phyloP scores from a whole-genome alignment of 192 early-diverging fungal genomes.

The Powellomyces hirtus region DNA sequence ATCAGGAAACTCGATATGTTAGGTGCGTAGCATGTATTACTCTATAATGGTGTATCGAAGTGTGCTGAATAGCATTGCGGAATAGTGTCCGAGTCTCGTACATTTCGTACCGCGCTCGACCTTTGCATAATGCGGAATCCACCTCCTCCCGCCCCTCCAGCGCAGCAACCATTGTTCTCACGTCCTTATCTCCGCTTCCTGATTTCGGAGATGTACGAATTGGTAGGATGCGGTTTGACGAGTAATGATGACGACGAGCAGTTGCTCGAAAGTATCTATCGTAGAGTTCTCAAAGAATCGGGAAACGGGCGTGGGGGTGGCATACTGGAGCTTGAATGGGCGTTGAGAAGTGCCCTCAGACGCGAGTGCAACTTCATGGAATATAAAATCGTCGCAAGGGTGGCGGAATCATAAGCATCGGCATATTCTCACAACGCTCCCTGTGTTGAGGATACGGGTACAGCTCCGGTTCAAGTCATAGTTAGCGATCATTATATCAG shows the following conservation, averaged over 20 bases:
- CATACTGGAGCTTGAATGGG: conserved; percentile 9
- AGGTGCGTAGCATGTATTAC: not conserved
- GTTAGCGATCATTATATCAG: too few species aligned
- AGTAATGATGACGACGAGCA: conserved; percentile 9
- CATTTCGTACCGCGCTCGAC: conserved; percentile 22
- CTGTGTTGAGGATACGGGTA: too few species aligned
- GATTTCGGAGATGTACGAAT: conserved; percentile 10
- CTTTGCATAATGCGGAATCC: conserved; percentile 15
- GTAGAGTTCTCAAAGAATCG: conserved; percentile 15
- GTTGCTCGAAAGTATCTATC: conserved; percentile 18
- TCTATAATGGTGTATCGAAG: not conserved
- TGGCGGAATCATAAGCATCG: not conserved
- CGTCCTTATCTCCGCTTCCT: conserved; percentile 9
- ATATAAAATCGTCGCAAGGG: conserved; percentile 5
- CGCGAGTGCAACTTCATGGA: conserved; percentile 24
- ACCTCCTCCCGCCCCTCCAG: conserved; percentile 7
- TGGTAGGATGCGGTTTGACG: conserved; percentile 4
- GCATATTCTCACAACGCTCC: too few species aligned
- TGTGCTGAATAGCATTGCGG: not conserved
- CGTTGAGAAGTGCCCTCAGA: conserved; percentile 1
- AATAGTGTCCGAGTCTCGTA: conserved; percentile 5
- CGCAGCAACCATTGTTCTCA: conserved; percentile 1
- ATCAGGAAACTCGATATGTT: not conserved
- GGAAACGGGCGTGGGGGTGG: not conserved
- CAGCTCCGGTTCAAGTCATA: too few species aligned